Evolutionary conservation across 2,329 filamentous ascomycete species (phyloP).

Genomic region (Clonostachys rhizophaga): DNA sequence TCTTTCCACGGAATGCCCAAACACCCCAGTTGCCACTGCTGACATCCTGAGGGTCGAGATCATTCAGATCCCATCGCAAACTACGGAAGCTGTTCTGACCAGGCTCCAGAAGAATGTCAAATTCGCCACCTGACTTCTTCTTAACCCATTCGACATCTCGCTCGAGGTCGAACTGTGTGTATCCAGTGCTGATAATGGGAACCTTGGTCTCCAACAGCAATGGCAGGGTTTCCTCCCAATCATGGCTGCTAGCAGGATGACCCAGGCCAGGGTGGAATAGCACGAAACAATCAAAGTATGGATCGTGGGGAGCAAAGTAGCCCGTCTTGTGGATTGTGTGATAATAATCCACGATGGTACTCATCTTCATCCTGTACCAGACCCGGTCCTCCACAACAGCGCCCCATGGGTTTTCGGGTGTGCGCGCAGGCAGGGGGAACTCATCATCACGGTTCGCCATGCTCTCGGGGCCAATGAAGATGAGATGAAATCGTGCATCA

Average conservation of each 20-base stretch:
- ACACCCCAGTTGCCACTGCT: constrained; percentile 96
- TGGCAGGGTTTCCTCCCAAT: constrained; percentile 90
- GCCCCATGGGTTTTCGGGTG: constrained; percentile 83
- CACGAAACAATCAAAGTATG: constrained; percentile 97
- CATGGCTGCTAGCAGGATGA: constrained; percentile 86
- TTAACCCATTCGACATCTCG: constrained; percentile 87
- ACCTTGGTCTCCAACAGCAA: constrained; percentile 91
- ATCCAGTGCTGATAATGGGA: constrained; percentile 90
- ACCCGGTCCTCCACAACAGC: constrained; percentile 91
- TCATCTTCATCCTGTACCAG: constrained; percentile 88
- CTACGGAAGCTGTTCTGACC: constrained; percentile 94
- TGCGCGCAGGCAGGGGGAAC: constrained; percentile 84
- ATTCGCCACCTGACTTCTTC: constrained; percentile 81
- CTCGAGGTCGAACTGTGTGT: constrained; percentile 93
- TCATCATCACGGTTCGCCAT: constrained; percentile 94
- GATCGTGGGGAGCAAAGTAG: constrained; percentile 90
- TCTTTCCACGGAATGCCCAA: constrained; percentile 96
- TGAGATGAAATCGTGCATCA: constrained; percentile 80
- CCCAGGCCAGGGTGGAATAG: constrained; percentile 96
- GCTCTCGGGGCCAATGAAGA: constrained; percentile 93
- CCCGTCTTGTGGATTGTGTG: constrained; percentile 91
- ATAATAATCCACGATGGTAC: constrained; percentile 96
- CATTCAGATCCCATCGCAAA: constrained; percentile 93
- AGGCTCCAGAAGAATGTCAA: constrained; percentile 86
- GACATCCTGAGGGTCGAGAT: constrained; percentile 88